Base-by-base conservation (phyloP, 441 rosid genomes). In the Geranium incanum region DNA sequence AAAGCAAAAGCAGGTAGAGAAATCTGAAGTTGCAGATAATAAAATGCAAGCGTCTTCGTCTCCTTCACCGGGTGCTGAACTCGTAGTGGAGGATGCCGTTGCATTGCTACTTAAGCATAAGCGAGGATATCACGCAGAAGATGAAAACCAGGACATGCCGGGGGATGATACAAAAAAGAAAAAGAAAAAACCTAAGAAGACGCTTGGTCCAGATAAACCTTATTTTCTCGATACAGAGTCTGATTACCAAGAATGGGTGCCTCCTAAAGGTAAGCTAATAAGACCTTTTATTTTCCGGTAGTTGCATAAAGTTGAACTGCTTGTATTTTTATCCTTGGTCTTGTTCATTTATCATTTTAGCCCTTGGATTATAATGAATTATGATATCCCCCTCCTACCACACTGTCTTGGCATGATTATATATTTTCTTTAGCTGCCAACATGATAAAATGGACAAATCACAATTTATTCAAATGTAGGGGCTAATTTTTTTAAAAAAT, bases 181-280 rank as follows among this genome's bases (percentile, higher is more conserved):
- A 67, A 79, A 69, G 43, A 91, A 92, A 78, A 90, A 76, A 75
- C 77, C 84, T 13, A 92, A 82, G 77, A 86, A 88, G 78, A 83
- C 81, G n/a, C 71, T 86, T 72, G 97, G 93, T 38, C 90, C 98
- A 0, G 88, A 87, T 74, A 92, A 89, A 75, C 91, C 98, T 28
- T 78, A 91, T 11, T 95, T 85, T 80, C 82, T 90, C n/a, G 76
- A 84, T 41, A 75, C 68, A 66, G 74, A 64, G 72, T 72, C 92
- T n/a, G 92, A 86, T 3, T 83, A 79, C 57, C 92, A 89, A 68
- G 70, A 92, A 60, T 95, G 99, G 99, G 87, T 95, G 65, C 99
- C 98, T 71, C 99, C 99, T 71, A 63, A 86, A 86, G 99, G 99
- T 95, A 88, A 75, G 60, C 55, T 59, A 6, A 19, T 16, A 28